These are phyloP conservation scores for Lentinus tigrinus DNA, from an alignment of 768 basidiomycete species.

Conservation along the genomic window DNA sequence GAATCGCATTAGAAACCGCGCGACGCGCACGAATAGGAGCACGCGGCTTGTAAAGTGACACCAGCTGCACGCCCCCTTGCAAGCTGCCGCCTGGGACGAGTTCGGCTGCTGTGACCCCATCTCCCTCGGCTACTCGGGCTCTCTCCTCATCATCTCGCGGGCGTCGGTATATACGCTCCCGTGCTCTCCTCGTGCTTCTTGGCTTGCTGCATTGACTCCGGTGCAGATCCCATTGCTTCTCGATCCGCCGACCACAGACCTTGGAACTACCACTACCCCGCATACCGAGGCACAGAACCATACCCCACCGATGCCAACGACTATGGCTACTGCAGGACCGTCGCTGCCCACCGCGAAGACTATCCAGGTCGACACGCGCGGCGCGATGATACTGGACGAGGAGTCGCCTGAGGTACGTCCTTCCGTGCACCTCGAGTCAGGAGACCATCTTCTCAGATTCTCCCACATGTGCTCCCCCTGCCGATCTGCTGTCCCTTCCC, in stretches of 20 bases:
- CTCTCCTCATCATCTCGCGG: not conserved
- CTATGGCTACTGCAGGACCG: constrained; percentile 39
- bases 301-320: not conserved
- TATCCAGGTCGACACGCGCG: constrained; percentile 93
- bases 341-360: constrained; percentile 79
- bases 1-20: not conserved
- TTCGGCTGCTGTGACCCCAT: constrained; percentile 2
- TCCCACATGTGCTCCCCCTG: not conserved
- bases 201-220: not conserved
- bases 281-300: not conserved
- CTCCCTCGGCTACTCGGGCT: constrained; percentile 11
- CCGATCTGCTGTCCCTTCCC: not conserved
- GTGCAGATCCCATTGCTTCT: not conserved
- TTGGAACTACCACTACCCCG: not conserved
- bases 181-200: not conserved
- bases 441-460: constrained; percentile 6
- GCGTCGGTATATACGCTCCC: not conserved
- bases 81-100: not conserved
- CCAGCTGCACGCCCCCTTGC: not conserved
- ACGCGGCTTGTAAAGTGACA: not conserved
- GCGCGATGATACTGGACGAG: constrained; percentile 89
- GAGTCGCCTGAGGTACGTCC: constrained; percentile 86
- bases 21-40: not conserved
- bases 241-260: not conserved
- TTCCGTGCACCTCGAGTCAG: not conserved